phyloP scores from a whole-genome alignment of 2,329 filamentous ascomycete genomes.

The Colletotrichum graminicola region DNA sequence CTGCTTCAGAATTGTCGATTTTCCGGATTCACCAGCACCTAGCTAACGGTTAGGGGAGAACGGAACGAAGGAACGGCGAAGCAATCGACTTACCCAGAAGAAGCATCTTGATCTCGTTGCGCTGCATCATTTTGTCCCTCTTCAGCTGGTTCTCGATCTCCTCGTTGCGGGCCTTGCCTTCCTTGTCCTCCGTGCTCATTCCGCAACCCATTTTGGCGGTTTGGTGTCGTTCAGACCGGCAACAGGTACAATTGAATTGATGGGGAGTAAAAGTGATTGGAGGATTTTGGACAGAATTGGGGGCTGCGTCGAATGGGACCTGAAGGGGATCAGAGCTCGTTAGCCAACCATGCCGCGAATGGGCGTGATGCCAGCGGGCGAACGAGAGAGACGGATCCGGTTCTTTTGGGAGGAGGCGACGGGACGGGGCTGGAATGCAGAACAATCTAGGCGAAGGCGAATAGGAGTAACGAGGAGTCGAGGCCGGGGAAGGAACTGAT shows the following conservation, averaged over 20 bases:
- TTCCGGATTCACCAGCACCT: conserved; percentile 98
- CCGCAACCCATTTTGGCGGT: conserved; percentile 94
- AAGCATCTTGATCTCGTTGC: conserved; percentile 99
- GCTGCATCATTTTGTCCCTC: conserved; percentile 97
- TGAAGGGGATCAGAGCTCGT: conserved; percentile 18
- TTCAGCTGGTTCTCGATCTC: conserved; percentile 99
- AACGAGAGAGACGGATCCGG: conserved; percentile 22
- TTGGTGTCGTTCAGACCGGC: conserved; percentile 38
- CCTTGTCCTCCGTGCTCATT: conserved; percentile 99
- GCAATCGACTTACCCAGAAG: conserved; percentile 78
- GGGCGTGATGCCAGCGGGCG: conserved; percentile 19
- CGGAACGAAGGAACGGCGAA: neutral
- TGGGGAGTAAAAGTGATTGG: conserved; percentile 36
- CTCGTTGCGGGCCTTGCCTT: conserved; percentile 99
- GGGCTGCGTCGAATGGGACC: conserved; percentile 24
- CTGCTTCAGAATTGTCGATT: conserved; percentile 94
- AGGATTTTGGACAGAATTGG: conserved; percentile 19
- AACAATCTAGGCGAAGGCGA: conserved; percentile 21
- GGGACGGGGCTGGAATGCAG: conserved; percentile 38
- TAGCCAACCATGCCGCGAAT: conserved; percentile 34
- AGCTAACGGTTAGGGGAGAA: conserved; percentile 43
- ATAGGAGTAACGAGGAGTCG: conserved; percentile 17
- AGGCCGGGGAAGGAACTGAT: conserved; percentile 22
- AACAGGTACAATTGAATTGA: conserved; percentile 27
- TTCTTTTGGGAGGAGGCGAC: conserved; percentile 17